Evolutionary conservation across 176 grass and related monocot genomes (phyloP).

Genomic region (Bromus sterilis): DNA sequence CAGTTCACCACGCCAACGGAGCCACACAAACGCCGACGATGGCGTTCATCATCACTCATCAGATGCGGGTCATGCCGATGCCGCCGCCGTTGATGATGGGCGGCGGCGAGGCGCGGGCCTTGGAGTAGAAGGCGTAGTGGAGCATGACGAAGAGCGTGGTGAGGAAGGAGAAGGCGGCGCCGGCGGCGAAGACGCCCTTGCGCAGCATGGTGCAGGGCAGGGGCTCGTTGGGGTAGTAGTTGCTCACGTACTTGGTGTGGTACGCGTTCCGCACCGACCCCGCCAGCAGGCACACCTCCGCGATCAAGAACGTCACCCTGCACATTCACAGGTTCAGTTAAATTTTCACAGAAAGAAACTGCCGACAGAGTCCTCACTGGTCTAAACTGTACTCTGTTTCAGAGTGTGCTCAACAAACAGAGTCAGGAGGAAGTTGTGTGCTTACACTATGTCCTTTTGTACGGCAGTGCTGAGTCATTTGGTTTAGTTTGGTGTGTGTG

Average conservation of each 20-base stretch:
- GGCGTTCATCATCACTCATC: background rate
- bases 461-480: too few species aligned
- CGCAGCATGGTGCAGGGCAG: constrained; percentile 43
- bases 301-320: constrained; percentile 79
- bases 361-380: background rate
- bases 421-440: too few species aligned
- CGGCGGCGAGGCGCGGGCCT: constrained; percentile 25
- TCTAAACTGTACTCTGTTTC: too few species aligned
- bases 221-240: background rate
- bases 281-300: constrained; percentile 81
- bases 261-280: constrained; percentile 76
- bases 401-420: too few species aligned
- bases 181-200: constrained; percentile 87
- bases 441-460: too few species aligned
- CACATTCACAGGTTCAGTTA: background rate
- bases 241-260: constrained; percentile 63
- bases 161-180: constrained; percentile 81
- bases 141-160: constrained; percentile 55
- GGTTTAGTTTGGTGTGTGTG: too few species aligned
- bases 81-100: constrained; percentile 29
- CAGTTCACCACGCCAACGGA: too few species aligned
- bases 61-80: constrained; percentile 66
- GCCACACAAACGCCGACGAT: too few species aligned
- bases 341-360: background rate
- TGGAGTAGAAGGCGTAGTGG: constrained; percentile 65